These are phyloP conservation scores for Quercus berberidifolia DNA, from an alignment of 306 rosid species.

Conservation along the genomic window DNA sequence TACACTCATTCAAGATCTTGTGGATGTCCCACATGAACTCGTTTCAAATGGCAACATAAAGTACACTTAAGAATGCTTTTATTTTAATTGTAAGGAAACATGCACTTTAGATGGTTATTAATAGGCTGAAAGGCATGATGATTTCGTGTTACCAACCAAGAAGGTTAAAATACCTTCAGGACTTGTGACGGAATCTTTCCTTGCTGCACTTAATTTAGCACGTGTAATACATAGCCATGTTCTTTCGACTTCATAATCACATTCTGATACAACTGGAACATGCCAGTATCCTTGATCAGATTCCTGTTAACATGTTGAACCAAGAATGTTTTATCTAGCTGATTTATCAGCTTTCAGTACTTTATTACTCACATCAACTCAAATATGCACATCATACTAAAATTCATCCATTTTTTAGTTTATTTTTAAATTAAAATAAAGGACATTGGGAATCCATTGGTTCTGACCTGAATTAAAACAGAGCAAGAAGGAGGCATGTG, in stretches of 20 bases:
- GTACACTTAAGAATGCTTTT: not conserved
- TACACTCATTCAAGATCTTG: not conserved
- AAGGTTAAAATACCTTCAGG: slow-evolving; percentile 39
- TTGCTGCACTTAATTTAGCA: slow-evolving; percentile 31
- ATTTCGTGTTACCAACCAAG: not conserved
- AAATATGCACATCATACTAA: not conserved
- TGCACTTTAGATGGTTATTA: not conserved
- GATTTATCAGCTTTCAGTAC: slow-evolving; percentile 16
- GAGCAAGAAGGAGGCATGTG: slow-evolving; percentile 96
- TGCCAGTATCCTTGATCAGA: slow-evolving; percentile 91
- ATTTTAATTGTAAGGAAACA: not conserved
- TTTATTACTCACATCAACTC: not conserved
- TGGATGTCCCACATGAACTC: not conserved
- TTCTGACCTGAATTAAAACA: slow-evolving; percentile 79
- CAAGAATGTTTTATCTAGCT: slow-evolving; percentile 11
- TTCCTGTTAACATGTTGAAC: slow-evolving; percentile 59
- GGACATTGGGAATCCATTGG: not conserved
- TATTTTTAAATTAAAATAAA: not conserved
- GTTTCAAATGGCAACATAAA: not conserved
- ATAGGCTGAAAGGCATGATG: not conserved
- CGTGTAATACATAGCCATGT: slow-evolving; percentile 78
- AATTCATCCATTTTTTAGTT: not conserved
- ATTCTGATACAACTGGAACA: slow-evolving; percentile 70
- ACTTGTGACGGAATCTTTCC: slow-evolving; percentile 28
- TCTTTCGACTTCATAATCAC: slow-evolving; percentile 56